phyloP scores from a whole-genome alignment of 148 eudicot genomes.

The Dysphania ambrosioides region DNA sequence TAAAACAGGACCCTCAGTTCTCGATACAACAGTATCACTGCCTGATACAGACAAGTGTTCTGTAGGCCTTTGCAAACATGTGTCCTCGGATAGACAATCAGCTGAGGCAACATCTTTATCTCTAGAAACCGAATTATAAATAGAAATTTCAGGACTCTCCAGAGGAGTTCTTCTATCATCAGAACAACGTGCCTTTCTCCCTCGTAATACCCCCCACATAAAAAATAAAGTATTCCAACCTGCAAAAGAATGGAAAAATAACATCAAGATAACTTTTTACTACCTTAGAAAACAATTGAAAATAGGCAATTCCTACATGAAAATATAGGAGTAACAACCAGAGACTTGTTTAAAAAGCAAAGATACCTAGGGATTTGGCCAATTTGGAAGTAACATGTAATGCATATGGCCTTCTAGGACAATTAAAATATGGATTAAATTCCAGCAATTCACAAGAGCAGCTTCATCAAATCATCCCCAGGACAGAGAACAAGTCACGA shows the following conservation, averaged over 20 bases:
- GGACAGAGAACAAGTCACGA: background rate
- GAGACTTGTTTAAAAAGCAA: background rate
- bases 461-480: background rate
- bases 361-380: background rate
- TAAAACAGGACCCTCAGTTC: conserved; percentile 30
- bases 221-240: conserved; percentile 90
- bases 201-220: conserved; percentile 89
- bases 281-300: background rate
- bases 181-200: conserved; percentile 40
- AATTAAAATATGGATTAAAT: background rate
- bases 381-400: background rate
- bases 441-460: background rate
- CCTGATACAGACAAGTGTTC: conserved; percentile 31
- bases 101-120: conserved; percentile 28
- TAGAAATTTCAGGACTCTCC: conserved; percentile 32
- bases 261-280: background rate
- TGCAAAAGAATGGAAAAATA: conserved; percentile 28
- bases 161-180: conserved; percentile 32
- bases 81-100: conserved; percentile 37
- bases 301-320: too few relatives aligned
- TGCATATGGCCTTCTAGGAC: background rate
- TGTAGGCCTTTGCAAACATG: conserved; percentile 33
- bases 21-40: conserved; percentile 22
- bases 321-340: background rate
- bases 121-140: background rate